Percentiles rank a stretch among this genome's conserved stretches.
phyloP scores from a whole-genome alignment of 306 rosid genomes.

The cucumber (Cucumis sativus) region Cucumber_9930_V3 NC_026657.2:23050501-23051000 shows the following conservation, averaged over 20 bases:
- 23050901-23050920: no score
- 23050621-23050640: constrained; percentile 45
- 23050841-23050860: not conserved
- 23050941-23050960: no score
- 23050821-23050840: not conserved
- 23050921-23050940: no score
- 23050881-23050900: not conserved
- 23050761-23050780: no score
- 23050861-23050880: not conserved
- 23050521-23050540: not conserved
- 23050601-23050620: constrained; percentile 8
- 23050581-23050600: not conserved
- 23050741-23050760: not conserved
- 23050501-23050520: not conserved
- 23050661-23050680: not conserved
- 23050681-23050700: not conserved
- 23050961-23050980: no score
- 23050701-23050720: not conserved
- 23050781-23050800: no score
- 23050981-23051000: no score
- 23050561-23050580: not conserved
- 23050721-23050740: not conserved
- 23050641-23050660: constrained; percentile 33
- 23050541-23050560: not conserved
- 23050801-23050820: not conserved